Evolutionary conservation across 139 green algal species (phyloP).

Genomic region (Picochlorum sp.): DNA sequence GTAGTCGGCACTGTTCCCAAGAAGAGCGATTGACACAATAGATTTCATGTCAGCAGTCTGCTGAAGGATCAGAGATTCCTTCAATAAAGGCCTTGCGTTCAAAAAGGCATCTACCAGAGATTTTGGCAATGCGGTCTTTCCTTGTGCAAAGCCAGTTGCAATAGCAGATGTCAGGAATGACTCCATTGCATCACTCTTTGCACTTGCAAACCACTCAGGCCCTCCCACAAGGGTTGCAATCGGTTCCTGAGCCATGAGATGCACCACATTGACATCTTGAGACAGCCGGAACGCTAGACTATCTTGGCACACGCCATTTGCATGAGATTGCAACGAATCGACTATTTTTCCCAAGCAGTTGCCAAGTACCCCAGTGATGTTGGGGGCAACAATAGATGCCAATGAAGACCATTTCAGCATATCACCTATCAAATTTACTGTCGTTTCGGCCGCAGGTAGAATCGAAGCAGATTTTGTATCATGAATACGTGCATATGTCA

Average conservation of each 20-base stretch:
- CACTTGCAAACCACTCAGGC: conserved; percentile 31
- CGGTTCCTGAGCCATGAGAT: conserved; percentile 53
- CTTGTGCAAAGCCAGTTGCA: conserved; percentile 27
- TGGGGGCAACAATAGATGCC: conserved; percentile 17
- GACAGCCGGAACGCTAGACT: conserved; percentile 16
- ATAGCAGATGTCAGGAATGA: conserved; percentile 12
- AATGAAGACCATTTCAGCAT: conserved; percentile 39
- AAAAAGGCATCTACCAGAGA: conserved; percentile 33
- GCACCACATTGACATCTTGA: conserved; percentile 20
- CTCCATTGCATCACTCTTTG: conserved; percentile 25
- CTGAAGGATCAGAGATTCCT: conserved; percentile 17
- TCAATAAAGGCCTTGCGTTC: conserved; percentile 11
- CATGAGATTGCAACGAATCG: conserved; percentile 35
- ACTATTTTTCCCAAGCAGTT: conserved; percentile 49
- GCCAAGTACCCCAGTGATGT: conserved; percentile 49
- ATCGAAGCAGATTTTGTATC: conserved; percentile 8
- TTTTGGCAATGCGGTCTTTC: conserved; percentile 21
- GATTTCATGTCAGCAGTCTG: conserved; percentile 6
- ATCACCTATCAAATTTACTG: conserved; percentile 39
- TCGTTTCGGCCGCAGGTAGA: conserved; percentile 40
- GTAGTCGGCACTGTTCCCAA: conserved; percentile 46
- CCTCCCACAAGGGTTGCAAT: conserved; percentile 40
- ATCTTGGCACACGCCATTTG: conserved; percentile 5
- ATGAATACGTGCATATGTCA: no score
- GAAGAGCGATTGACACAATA: conserved; percentile 29